These are phyloP conservation scores for Angophora floribunda DNA, from an alignment of 345 rosid genomes.

Conservation along the genomic window DNA sequence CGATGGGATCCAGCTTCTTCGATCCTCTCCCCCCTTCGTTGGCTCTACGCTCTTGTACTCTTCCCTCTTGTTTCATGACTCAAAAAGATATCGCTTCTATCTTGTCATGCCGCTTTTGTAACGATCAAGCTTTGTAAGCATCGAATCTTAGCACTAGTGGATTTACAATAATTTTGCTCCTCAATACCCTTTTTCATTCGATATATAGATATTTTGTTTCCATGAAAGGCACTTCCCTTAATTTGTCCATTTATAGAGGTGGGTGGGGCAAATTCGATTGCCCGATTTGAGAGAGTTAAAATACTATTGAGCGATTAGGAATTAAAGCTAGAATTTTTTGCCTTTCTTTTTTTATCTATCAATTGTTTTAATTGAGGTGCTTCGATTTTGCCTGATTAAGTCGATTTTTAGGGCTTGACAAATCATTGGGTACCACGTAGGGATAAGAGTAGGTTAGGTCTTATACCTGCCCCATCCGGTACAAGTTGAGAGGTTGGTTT, in stretches of 20 bases:
- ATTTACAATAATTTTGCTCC: neutral
- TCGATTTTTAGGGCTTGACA: neutral
- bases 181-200: neutral
- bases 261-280: neutral
- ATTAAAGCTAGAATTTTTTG: neutral
- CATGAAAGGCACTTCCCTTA: neutral
- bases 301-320: too few species aligned
- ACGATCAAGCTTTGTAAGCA: neutral
- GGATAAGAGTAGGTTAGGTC: neutral
- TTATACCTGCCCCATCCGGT: neutral
- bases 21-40: neutral
- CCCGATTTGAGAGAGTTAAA: neutral
- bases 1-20: neutral
- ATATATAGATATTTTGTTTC: too few species aligned
- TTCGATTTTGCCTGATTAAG: neutral
- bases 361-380: neutral
- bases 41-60: neutral
- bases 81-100: neutral
- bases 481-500: neutral
- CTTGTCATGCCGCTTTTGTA: neutral
- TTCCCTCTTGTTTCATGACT: neutral
- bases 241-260: too few species aligned
- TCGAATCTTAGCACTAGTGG: neutral
- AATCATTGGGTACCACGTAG: neutral
- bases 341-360: neutral